Percentiles rank a stretch among this genome's conserved stretches.
These are phyloP conservation scores for Calonectria pteridis DNA, from an alignment of 2,329 filamentous ascomycete genomes.

Conservation along the genomic window DNA sequence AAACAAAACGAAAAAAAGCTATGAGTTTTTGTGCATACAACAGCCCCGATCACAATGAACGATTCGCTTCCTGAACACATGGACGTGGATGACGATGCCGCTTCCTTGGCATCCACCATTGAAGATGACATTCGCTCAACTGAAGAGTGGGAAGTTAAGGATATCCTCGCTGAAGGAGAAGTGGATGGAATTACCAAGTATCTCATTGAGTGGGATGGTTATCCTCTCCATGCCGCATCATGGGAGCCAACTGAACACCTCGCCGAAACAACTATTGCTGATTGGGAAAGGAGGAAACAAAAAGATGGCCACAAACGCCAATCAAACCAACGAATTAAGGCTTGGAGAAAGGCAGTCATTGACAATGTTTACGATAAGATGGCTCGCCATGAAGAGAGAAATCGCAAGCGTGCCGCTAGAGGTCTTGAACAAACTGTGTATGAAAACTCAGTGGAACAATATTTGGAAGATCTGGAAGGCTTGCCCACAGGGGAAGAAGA, in stretches of 20 bases:
- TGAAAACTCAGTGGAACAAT: slow-evolving; percentile 38
- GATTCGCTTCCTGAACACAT: neutral
- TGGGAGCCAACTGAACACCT: slow-evolving; percentile 66
- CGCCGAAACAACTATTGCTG: slow-evolving; percentile 50
- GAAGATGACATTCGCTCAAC: slow-evolving; percentile 51
- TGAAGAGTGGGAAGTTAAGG: slow-evolving; percentile 63
- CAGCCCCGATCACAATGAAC: neutral
- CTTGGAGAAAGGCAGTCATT: slow-evolving; percentile 51
- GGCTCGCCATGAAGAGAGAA: slow-evolving; percentile 57
- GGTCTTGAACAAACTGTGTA: slow-evolving; percentile 48
- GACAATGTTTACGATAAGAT: slow-evolving; percentile 46
- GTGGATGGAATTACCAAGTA: slow-evolving; percentile 45
- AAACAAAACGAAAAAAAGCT: neutral
- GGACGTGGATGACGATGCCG: slow-evolving; percentile 39
- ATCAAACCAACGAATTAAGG: slow-evolving; percentile 53
- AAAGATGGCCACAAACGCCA: slow-evolving; percentile 48
- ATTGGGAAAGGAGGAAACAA: slow-evolving; percentile 60
- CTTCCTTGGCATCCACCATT: slow-evolving; percentile 51
- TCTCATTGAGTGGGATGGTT: slow-evolving; percentile 55
- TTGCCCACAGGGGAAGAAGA: slow-evolving; percentile 28
- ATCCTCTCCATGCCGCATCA: slow-evolving; percentile 49
- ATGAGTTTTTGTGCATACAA: neutral
- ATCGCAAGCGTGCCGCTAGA: slow-evolving; percentile 55
- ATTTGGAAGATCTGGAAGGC: slow-evolving; percentile 30
- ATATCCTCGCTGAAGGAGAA: slow-evolving; percentile 62